Evolutionary conservation across 164 flowering plant species (phyloP).

Genomic region (Malania oleifera): DNA sequence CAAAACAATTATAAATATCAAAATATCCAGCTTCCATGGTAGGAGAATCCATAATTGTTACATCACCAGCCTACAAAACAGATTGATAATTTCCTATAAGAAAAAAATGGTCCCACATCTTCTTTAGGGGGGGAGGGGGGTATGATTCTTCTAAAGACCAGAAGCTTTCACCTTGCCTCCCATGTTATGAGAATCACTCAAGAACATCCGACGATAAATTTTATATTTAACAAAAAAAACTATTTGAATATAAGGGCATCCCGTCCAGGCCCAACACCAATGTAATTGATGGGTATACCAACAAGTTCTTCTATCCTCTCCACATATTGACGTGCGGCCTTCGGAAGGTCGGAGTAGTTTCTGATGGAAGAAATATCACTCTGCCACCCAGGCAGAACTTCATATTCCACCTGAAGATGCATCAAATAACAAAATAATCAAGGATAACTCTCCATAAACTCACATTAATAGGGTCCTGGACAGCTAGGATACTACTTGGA

Average conservation of each 20-base stretch:
- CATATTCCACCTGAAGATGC: constrained; percentile 73
- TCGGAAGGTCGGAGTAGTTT: constrained; percentile 70
- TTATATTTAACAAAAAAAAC: no score
- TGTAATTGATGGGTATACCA: constrained; percentile 82
- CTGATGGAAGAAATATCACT: constrained; percentile 68
- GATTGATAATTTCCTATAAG: no score
- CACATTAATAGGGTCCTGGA: no score
- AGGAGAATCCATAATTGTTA: no score
- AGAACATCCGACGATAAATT: background rate
- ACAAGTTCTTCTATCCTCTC: constrained; percentile 89
- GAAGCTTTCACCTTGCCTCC: constrained; percentile 1
- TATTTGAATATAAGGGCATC: constrained; percentile 83
- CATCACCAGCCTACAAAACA: no score
- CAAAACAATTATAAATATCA: no score
- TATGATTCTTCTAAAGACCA: background rate
- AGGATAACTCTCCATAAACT: background rate
- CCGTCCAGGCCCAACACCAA: constrained; percentile 89
- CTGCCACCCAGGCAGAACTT: constrained; percentile 83
- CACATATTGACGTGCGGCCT: constrained; percentile 70
- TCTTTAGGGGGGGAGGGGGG: no score
- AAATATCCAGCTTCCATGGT: no score
- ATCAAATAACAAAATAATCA: constrained; percentile 4
- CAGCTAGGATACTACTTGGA: no score
- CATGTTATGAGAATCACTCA: background rate
- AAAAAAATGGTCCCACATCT: no score